A percentile compares a stretch with the other conserved stretches of the same genome.
These are phyloP conservation scores for Gryganskiella cystojenkinii DNA, from an alignment of 192 early-diverging fungal species.

Conservation along the genomic window DNA sequence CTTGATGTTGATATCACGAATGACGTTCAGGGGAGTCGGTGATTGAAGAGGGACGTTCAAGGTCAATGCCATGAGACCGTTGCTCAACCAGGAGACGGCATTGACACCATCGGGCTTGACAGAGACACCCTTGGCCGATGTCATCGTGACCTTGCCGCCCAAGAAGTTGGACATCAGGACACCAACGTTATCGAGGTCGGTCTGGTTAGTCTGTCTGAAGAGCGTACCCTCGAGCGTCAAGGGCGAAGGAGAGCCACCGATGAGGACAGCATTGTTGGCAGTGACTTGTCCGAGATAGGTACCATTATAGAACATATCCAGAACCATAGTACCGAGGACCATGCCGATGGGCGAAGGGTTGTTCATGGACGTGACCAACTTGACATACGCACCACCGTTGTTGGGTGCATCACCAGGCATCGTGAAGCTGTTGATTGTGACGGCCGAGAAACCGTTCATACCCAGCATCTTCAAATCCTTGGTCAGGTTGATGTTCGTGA, in stretches of 20 bases:
- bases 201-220: conserved; percentile 58
- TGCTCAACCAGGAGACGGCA: conserved; percentile 58
- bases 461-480: conserved; percentile 45
- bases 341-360: conserved; percentile 67
- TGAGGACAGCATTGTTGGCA: conserved; percentile 56
- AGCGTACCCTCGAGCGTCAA: conserved; percentile 60
- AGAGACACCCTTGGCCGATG: conserved; percentile 59
- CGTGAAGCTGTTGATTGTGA: conserved; percentile 60
- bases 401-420: conserved; percentile 65
- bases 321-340: conserved; percentile 63
- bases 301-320: conserved; percentile 60
- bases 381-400: conserved; percentile 61
- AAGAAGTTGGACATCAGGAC: conserved; percentile 64
- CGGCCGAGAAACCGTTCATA: conserved; percentile 63
- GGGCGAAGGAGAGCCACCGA: conserved; percentile 53
- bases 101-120: conserved; percentile 58
- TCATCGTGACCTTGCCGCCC: conserved; percentile 56
- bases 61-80: conserved; percentile 57
- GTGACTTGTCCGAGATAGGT: conserved; percentile 60
- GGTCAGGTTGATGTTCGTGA: conserved; percentile 28
- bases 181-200: conserved; percentile 56
- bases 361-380: conserved; percentile 59
- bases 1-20: conserved; percentile 61
- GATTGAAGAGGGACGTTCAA: conserved; percentile 61
- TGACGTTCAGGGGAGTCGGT: conserved; percentile 53